phyloP scores from a whole-genome alignment of 108 stramenopile genomes.

The Pinguiococcus pyrenoidosus region DNA sequence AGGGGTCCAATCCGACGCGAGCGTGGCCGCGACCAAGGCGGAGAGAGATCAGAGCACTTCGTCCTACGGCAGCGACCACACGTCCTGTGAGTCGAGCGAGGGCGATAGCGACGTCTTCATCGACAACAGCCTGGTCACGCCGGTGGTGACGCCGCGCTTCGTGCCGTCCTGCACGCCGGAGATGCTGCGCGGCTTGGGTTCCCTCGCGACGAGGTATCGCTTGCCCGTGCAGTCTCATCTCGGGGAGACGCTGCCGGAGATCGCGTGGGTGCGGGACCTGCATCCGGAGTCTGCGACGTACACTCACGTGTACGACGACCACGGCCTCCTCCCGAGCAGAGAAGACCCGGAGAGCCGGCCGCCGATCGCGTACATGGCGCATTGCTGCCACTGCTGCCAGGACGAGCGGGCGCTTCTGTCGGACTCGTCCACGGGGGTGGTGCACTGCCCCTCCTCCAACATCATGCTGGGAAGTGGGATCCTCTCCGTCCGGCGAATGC shows the following conservation, averaged over 20 bases:
- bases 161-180: slow-evolving; percentile 50
- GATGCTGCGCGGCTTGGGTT: slow-evolving; percentile 39
- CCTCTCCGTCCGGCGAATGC: slow-evolving; percentile 18
- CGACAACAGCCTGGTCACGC: slow-evolving; percentile 40
- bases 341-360: no score
- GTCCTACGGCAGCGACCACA: no score
- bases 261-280: slow-evolving; percentile 37
- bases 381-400: slow-evolving; percentile 37
- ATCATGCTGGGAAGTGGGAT: slow-evolving; percentile 34
- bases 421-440: slow-evolving; percentile 30
- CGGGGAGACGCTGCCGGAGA: slow-evolving; percentile 46
- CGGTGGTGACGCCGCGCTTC: slow-evolving; percentile 53
- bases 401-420: slow-evolving; percentile 30
- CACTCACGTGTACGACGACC: slow-evolving; percentile 37
- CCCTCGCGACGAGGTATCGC: slow-evolving; percentile 31
- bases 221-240: slow-evolving; percentile 47
- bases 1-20: slow-evolving; percentile 10
- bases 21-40: no score
- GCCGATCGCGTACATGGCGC: slow-evolving; percentile 40
- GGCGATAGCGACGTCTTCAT: no score
- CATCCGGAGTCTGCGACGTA: slow-evolving; percentile 40
- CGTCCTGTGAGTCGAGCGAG: no score
- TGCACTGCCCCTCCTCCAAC: slow-evolving; percentile 56
- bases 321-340: slow-evolving; percentile 39
- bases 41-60: no score